Evolutionary conservation across 495 filamentous ascomycete genomes (phyloP), one percentile per base, ranked within the genome.

Genomic region (Aspergillus ostianus): DNA sequence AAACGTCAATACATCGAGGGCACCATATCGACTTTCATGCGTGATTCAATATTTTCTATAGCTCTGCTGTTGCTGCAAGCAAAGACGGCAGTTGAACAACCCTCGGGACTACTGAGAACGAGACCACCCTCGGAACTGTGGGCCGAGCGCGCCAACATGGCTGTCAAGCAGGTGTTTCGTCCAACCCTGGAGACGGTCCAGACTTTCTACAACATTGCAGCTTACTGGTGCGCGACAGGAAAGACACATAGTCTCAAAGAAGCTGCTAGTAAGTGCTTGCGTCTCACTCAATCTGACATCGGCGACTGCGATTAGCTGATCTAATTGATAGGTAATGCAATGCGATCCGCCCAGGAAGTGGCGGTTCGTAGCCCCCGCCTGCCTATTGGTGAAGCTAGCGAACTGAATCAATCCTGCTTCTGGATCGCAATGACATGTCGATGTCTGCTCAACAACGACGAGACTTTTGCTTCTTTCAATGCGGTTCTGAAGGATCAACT

Each of bases 31-130:
- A 15, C 20, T 23, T 47, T 5, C 18, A 20, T 47, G 8, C 53
- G 36, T 15, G 53, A 55, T 19, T 55, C 53, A 2, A 55, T 55
- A 17, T 47, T 55, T 30, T 19, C 53, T 2, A 55, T 55, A 15
- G 53, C 53, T 15, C 53, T 46, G 19, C 23, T 46, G 6, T 18
- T 55, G 15, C 20, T 21, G 12, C 3, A 26, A 44, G 1, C 20
- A 7, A 12, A 18, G 2, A 26, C 19, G 23, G 8, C 8, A 20
- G 23, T 17, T 17, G 36, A 41, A 2, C 9, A 41, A 5, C 9
- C 36, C 10, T 41, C 30, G 6, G 15, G 0, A 4, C 29, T 13
- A 3, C 29, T 3, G 23, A 6, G n/a, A 44, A 18, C 26, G 26
- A 30, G 10, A 21, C 3, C n/a, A 2, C 21, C 32, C 8, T 3